These are phyloP conservation scores for Xylaria digitata DNA, from an alignment of 2,329 filamentous ascomycete genomes.

Conservation along the genomic window DNA sequence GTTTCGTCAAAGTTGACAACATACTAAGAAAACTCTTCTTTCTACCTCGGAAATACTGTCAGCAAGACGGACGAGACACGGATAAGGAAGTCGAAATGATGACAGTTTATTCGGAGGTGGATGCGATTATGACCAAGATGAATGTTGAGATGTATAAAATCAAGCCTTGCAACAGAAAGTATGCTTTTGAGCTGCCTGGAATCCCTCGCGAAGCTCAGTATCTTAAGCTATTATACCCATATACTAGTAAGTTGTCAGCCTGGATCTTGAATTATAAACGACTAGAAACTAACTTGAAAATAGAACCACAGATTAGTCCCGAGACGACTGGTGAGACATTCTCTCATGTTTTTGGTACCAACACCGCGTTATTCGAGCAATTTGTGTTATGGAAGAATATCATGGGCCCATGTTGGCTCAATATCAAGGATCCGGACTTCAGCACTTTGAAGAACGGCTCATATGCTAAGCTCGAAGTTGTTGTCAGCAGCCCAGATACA, in stretches of 20 bases:
- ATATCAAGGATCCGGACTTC: constrained; percentile 88
- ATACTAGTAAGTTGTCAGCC: constrained; percentile 70
- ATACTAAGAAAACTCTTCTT: constrained; percentile 94
- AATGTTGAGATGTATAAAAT: constrained; percentile 92
- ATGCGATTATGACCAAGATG: constrained; percentile 86
- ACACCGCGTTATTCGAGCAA: constrained; percentile 94
- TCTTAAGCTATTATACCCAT: constrained; percentile 95
- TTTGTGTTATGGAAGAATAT: constrained; percentile 99
- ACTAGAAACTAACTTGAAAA: constrained; percentile 37
- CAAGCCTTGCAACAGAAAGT: constrained; percentile 89
- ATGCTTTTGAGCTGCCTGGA: constrained; percentile 90
- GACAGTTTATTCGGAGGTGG: constrained; percentile 91
- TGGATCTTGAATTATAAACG: background rate
- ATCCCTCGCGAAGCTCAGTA: constrained; percentile 92
- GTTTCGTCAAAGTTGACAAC: constrained; percentile 96
- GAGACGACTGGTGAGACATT: constrained; percentile 86
- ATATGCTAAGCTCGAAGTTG: constrained; percentile 94
- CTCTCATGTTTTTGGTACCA: constrained; percentile 92
- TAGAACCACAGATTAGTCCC: constrained; percentile 75
- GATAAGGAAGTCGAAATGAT: constrained; percentile 84
- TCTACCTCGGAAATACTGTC: constrained; percentile 76
- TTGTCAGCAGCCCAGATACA: constrained; percentile 80
- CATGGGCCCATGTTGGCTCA: constrained; percentile 98
- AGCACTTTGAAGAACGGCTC: constrained; percentile 88
- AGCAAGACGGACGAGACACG: constrained; percentile 72